These are phyloP conservation scores for Canariomyces notabilis DNA, from an alignment of 2,329 filamentous ascomycete genomes.

Conservation along the genomic window DNA sequence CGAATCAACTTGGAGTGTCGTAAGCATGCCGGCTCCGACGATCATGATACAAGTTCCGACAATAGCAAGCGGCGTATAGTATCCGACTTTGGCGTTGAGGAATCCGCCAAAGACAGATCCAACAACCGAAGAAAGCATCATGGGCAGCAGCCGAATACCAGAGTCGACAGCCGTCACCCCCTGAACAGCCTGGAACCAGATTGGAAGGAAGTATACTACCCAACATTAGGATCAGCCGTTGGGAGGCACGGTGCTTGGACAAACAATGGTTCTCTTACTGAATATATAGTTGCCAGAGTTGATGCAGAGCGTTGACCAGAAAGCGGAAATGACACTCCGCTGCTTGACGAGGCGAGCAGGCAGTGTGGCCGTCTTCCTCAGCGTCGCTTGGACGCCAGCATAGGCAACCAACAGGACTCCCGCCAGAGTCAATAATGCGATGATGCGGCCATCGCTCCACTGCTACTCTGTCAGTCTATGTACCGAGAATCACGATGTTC, in stretches of 20 bases:
- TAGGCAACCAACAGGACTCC: conserved; percentile 29
- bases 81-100: conserved; percentile 15
- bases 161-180: conserved; percentile 21
- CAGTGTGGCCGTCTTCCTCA: conserved; percentile 34
- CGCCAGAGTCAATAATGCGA: conserved; percentile 32
- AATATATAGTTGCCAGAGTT: conserved; percentile 13
- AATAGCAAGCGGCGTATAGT: conserved; percentile 22
- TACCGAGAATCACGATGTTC: neutral
- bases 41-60: conserved; percentile 25
- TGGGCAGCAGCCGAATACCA: conserved; percentile 19
- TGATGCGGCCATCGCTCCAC: conserved; percentile 41
- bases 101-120: conserved; percentile 16
- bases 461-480: conserved; percentile 20
- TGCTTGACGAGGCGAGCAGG: conserved; percentile 40
- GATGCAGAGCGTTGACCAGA: conserved; percentile 36
- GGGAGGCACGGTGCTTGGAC: neutral
- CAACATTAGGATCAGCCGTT: neutral
- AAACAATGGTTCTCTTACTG: neutral
- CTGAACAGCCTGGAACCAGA: conserved; percentile 34
- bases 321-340: conserved; percentile 29
- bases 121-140: conserved; percentile 14
- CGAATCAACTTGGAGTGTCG: conserved; percentile 30
- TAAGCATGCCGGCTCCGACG: conserved; percentile 35
- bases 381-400: conserved; percentile 33
- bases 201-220: conserved; percentile 40